Conservation (phyloP, 176 grass and related monocot species). For the Puccinellia tenuiflora region DNA sequence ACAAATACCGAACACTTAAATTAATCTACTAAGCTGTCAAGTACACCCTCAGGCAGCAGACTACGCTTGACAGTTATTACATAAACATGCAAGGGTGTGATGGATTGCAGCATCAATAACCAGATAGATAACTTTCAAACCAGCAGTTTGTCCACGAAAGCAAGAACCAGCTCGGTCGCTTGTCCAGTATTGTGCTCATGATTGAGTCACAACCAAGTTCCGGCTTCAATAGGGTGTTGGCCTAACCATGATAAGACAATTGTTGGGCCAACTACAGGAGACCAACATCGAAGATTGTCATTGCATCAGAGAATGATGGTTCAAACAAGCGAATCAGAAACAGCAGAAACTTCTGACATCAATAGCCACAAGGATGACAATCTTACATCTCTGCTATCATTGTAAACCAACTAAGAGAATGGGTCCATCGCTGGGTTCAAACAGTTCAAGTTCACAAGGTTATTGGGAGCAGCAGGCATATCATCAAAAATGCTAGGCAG, state of each 20-base stretch:
- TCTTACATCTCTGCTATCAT: background rate
- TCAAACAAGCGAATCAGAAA: background rate
- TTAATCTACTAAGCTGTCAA: background rate
- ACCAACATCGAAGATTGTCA: background rate
- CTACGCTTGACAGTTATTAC: background rate
- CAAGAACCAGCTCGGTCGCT: background rate
- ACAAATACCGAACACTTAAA: background rate
- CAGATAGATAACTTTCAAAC: background rate
- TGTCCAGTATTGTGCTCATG: background rate
- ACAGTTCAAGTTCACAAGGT: background rate
- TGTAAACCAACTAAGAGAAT: constrained; percentile 11
- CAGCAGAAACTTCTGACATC: background rate
- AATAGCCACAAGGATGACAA: background rate
- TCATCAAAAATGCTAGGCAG: background rate
- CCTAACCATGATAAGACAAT: background rate
- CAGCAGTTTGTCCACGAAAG: background rate
- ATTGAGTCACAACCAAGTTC: background rate
- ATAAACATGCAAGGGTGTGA: background rate
- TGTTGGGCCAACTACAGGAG: background rate
- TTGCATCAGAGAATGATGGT: constrained; percentile 1
- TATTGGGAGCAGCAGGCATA: constrained; percentile 13
- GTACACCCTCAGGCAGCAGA: background rate
- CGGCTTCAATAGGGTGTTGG: background rate
- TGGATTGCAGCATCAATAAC: background rate
- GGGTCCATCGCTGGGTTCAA: constrained; percentile 16